phyloP scores from a whole-genome alignment of 306 rosid species.

The Lagenaria siceraria region DNA sequence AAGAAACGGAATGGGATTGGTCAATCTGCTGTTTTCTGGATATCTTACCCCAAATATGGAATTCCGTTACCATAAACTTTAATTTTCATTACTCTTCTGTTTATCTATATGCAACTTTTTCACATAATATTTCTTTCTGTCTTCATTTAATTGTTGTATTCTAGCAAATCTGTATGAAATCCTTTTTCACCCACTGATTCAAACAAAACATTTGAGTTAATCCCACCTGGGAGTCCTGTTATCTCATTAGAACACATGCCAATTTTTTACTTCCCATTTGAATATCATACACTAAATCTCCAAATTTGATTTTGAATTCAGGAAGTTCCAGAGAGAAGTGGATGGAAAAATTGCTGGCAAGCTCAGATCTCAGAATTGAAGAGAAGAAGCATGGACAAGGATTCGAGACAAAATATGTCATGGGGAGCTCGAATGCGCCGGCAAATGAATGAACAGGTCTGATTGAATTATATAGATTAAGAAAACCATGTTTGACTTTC shows the following conservation, averaged over 20 bases:
- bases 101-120: neutral
- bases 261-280: neutral
- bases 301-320: constrained; percentile 15
- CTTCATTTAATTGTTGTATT: neutral
- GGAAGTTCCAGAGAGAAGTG: constrained; percentile 34
- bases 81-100: neutral
- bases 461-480: constrained; percentile 5
- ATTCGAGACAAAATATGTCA: constrained; percentile 29
- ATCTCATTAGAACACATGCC: neutral
- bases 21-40: neutral
- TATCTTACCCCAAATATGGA: neutral
- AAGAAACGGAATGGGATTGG: neutral
- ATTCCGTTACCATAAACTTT: neutral
- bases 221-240: neutral
- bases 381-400: constrained; percentile 41
- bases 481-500: neutral
- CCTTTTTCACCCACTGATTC: neutral
- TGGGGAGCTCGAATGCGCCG: constrained; percentile 87
- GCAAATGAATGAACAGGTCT: constrained; percentile 26
- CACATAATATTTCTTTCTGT: neutral
- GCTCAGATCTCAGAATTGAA: constrained; percentile 51
- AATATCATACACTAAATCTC: neutral
- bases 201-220: neutral
- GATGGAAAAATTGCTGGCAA: constrained; percentile 54
- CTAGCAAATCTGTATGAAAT: neutral